A percentile compares a stretch with the other conserved stretches of the same genome.
phyloP scores from a whole-genome alignment of 306 rosid genomes.

The Lagenaria siceraria region DNA sequence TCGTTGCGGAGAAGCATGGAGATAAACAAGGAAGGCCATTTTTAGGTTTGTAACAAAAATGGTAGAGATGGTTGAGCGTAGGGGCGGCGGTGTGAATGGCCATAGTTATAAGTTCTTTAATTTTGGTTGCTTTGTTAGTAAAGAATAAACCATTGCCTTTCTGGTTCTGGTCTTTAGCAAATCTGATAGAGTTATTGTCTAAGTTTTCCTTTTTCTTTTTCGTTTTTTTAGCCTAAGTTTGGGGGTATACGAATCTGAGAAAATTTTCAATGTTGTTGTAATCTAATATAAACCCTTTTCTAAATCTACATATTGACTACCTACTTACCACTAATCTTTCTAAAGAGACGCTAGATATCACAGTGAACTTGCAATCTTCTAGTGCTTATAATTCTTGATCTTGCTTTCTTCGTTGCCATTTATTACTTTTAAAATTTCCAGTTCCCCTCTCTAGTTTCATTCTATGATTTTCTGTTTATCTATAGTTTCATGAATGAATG shows the following conservation, averaged over 20 bases:
- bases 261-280: slow-evolving; percentile 16
- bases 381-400: background rate
- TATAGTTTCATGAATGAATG: background rate
- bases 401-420: background rate
- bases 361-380: background rate
- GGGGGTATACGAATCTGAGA: slow-evolving; percentile 10
- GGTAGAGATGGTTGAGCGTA: background rate
- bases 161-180: background rate
- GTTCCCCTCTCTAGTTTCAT: too few relatives aligned
- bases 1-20: background rate
- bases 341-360: background rate
- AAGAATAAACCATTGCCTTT: background rate
- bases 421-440: too few relatives aligned
- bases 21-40: background rate
- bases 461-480: too few relatives aligned
- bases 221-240: background rate
- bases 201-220: background rate
- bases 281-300: background rate
- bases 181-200: background rate
- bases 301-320: background rate
- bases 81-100: background rate
- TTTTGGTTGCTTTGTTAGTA: background rate
- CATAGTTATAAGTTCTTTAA: slow-evolving; percentile 1
- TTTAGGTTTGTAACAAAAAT: slow-evolving; percentile 3
- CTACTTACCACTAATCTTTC: background rate